These are phyloP conservation scores for Henckelia pumila DNA, from an alignment of 257 asterid species.

Conservation along the genomic window DNA sequence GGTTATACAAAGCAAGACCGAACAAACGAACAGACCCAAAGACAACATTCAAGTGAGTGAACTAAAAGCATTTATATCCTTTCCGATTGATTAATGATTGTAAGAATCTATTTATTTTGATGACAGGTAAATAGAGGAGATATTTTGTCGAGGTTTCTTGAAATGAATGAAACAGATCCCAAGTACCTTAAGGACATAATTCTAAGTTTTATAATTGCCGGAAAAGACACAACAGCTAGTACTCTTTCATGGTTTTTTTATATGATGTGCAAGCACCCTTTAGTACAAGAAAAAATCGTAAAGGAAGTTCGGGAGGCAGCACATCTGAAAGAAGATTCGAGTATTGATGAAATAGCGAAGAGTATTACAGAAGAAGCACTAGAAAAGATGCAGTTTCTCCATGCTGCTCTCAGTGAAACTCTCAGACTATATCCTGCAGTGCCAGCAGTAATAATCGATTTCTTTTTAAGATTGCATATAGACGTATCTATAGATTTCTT, in stretches of 20 bases:
- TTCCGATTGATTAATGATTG: not conserved
- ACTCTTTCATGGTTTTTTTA: conserved; percentile 75
- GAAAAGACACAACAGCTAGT: conserved; percentile 68
- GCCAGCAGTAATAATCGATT: conserved; percentile 40
- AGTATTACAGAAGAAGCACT: conserved; percentile 54
- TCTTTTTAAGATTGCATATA: not conserved
- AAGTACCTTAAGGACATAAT: conserved; percentile 64
- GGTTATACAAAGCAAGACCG: conserved; percentile 48
- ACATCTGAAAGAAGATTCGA: conserved; percentile 20
- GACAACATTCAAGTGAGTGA: conserved; percentile 27
- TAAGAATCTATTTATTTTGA: not conserved
- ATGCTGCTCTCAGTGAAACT: conserved; percentile 61
- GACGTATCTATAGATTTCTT: not conserved
- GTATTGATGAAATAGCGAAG: conserved; percentile 36
- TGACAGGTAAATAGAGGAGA: conserved; percentile 52
- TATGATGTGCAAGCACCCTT: conserved; percentile 64
- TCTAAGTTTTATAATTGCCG: conserved; percentile 71
- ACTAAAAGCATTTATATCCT: not conserved
- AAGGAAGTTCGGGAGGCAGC: conserved; percentile 43
- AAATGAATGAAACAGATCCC: conserved; percentile 54
- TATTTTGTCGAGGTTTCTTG: conserved; percentile 53
- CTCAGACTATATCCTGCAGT: conserved; percentile 64
- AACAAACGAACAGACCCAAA: conserved; percentile 30
- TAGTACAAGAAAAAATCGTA: conserved; percentile 43
- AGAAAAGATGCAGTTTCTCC: conserved; percentile 63